These are phyloP conservation scores for Uronychia setigera DNA, from an alignment of 73 alveolate species.

Conservation along the genomic window DNA sequence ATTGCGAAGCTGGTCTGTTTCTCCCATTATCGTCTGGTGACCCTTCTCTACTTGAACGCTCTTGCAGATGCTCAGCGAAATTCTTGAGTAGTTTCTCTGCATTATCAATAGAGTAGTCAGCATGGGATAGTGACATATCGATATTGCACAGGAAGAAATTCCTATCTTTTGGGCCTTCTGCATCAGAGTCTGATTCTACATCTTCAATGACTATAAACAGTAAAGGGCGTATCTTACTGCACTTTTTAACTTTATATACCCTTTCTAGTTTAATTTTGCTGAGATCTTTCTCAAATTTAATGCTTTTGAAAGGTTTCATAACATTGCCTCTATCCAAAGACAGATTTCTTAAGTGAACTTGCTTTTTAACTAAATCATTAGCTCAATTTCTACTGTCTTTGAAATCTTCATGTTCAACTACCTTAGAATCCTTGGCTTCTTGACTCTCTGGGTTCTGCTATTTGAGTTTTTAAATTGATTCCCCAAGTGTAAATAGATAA, in stretches of 20 bases:
- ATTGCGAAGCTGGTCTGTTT: no score
- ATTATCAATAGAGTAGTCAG: no score
- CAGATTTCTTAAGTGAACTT: neutral
- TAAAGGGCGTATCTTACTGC: no score
- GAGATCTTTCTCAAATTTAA: neutral
- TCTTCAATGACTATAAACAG: neutral
- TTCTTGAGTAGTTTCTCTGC: no score
- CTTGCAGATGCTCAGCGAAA: no score
- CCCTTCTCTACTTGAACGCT: no score
- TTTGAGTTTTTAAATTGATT: neutral
- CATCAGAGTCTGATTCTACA: neutral
- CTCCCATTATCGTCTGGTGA: no score
- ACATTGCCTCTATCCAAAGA: neutral
- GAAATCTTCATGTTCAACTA: neutral
- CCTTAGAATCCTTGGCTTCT: neutral
- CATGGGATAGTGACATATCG: neutral
- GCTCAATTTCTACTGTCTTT: neutral
- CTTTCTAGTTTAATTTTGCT: neutral
- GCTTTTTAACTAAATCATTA: neutral
- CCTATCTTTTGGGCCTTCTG: neutral
- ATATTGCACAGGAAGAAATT: neutral
- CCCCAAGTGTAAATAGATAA: neutral
- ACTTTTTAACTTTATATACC: neutral
- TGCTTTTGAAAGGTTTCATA: neutral
- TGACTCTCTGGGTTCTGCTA: neutral